Conservation (phyloP, 2,329 filamentous ascomycete species). For the Fusarium falciforme region DNA sequence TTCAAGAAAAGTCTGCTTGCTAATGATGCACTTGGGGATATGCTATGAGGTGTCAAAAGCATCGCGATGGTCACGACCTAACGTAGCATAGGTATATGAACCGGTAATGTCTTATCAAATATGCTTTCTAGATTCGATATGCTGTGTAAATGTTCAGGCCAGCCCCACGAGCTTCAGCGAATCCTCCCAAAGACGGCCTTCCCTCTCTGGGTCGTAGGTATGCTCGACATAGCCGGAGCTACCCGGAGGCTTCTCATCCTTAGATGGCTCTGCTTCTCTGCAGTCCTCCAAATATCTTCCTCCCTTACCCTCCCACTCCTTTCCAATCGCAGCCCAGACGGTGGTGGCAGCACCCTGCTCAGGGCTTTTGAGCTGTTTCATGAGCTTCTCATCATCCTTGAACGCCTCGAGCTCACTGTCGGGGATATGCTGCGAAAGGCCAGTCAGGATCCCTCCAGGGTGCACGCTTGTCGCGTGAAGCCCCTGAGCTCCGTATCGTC, state of each 20-base stretch:
- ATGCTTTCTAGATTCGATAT: not conserved
- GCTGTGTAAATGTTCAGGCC: not conserved
- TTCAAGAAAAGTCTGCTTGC: not conserved
- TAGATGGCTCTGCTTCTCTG: slow-evolving; percentile 2
- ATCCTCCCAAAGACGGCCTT: slow-evolving; percentile 31
- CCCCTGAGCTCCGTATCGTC: slow-evolving; percentile 14
- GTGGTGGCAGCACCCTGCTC: slow-evolving; percentile 39
- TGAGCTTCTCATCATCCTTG: not conserved
- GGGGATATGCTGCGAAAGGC: not conserved
- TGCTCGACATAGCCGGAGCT: slow-evolving; percentile 13
- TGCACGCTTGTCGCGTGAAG: slow-evolving; percentile 34
- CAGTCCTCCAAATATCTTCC: slow-evolving; percentile 32
- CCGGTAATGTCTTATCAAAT: not conserved
- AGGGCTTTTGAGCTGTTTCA: slow-evolving; percentile 7
- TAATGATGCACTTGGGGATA: not conserved
- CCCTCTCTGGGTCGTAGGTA: slow-evolving; percentile 22
- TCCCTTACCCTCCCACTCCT: slow-evolving; percentile 30
- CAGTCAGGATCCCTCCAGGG: slow-evolving; percentile 4
- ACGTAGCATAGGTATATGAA: not conserved
- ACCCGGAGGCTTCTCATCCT: not conserved
- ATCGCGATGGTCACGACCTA: not conserved
- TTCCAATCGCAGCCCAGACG: slow-evolving; percentile 36
- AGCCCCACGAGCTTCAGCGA: slow-evolving; percentile 31
- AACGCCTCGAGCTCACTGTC: not conserved
- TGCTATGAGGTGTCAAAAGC: not conserved